phyloP scores from a whole-genome alignment of 2,329 filamentous ascomycete genomes.

The Neofusicoccum laricinum region DNA sequence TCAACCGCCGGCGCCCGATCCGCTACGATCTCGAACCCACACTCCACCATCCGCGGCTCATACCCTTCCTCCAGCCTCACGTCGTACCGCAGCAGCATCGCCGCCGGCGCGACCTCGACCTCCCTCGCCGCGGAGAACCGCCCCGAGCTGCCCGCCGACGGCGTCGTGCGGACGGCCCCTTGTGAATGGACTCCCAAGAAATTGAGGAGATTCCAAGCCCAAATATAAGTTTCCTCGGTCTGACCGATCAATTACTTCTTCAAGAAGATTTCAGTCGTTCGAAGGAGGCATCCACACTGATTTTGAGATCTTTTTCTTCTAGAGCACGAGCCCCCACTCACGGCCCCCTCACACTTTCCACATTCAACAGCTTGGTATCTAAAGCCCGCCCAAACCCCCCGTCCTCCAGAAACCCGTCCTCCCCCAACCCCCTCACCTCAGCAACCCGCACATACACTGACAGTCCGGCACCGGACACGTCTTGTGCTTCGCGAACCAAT shows the following conservation, averaged over 20 bases:
- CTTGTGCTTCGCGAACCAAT: conserved; percentile 57
- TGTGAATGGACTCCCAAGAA: too few relatives aligned
- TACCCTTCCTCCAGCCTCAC: conserved; percentile 19
- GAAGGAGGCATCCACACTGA: too few relatives aligned
- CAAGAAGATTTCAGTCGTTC: too few relatives aligned
- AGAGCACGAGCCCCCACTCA: too few relatives aligned
- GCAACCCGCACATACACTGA: conserved; percentile 50
- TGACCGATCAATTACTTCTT: too few relatives aligned
- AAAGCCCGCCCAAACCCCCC: too few relatives aligned
- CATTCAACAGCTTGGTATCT: too few relatives aligned
- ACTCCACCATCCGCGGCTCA: neutral
- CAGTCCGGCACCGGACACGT: conserved; percentile 57
- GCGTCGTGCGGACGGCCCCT: conserved; percentile 24
- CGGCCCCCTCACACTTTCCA: too few relatives aligned
- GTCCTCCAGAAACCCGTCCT: too few relatives aligned
- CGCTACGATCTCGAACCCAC: neutral
- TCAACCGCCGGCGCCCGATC: neutral
- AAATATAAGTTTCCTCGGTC: too few relatives aligned
- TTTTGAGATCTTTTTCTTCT: too few relatives aligned
- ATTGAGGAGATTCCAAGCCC: too few relatives aligned
- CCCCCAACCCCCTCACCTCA: conserved; percentile 25
- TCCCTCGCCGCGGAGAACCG: conserved; percentile 32
- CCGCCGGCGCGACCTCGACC: conserved; percentile 32
- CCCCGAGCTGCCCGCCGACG: conserved; percentile 19
- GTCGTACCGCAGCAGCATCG: conserved; percentile 27